Evolutionary conservation across 106 monocot genomes (phyloP).

Genomic region (Acorus calamus): DNA sequence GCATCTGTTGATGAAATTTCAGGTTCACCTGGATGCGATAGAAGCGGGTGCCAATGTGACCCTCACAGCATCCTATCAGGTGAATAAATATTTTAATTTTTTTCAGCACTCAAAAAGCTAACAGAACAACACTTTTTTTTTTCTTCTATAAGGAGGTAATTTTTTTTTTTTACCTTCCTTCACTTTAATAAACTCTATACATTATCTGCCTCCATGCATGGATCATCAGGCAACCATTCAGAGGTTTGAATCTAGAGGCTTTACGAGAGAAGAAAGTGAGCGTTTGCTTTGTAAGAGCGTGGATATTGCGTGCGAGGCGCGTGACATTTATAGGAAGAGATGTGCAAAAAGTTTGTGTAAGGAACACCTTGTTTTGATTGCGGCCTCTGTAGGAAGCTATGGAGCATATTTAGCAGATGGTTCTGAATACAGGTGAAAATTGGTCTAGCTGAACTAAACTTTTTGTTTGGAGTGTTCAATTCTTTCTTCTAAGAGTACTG

Average conservation of each 20-base stretch:
- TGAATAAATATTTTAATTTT: conserved; percentile 5
- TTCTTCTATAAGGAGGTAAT: too few relatives aligned
- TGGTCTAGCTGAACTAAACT: too few relatives aligned
- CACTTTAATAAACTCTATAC: too few relatives aligned
- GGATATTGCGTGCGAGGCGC: conserved; percentile 78
- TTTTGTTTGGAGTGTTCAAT: too few relatives aligned
- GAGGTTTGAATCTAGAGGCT: conserved; percentile 68
- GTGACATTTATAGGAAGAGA: conserved; percentile 35
- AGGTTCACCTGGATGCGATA: conserved; percentile 92
- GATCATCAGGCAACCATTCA: conserved; percentile 71
- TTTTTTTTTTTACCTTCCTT: too few relatives aligned
- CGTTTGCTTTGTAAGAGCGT: conserved; percentile 70
- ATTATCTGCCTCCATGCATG: too few relatives aligned
- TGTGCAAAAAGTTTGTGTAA: conserved; percentile 5
- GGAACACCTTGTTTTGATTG: conserved; percentile 45
- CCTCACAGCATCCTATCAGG: conserved; percentile 93
- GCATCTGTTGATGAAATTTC: too few relatives aligned
- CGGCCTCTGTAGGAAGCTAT: conserved; percentile 91
- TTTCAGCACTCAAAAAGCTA: neutral
- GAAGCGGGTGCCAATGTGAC: conserved; percentile 86
- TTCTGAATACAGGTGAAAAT: conserved; percentile 66
- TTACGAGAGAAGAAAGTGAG: conserved; percentile 67
- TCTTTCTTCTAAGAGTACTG: too few relatives aligned
- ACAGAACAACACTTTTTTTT: neutral
- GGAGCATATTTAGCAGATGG: conserved; percentile 97